A percentile compares a stretch with the other conserved stretches of the same genome.
These are phyloP conservation scores for Eimeria maxima DNA, from an alignment of 169 alveolate genomes.

Conservation along the genomic window DNA sequence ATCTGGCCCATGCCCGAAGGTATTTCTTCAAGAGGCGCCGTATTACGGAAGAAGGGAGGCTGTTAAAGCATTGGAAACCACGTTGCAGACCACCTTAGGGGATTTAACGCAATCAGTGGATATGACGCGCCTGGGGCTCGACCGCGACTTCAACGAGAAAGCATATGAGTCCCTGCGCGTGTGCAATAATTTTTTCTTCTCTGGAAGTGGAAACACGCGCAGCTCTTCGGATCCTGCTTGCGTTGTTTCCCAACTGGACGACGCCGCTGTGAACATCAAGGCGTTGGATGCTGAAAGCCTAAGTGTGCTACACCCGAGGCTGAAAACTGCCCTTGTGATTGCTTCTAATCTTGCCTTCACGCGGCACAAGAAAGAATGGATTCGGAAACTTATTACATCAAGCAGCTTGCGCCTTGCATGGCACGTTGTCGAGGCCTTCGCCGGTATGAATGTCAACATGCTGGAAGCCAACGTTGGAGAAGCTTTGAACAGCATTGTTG, in stretches of 20 bases:
- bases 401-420: conserved; percentile 50
- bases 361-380: conserved; percentile 33
- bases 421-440: conserved; percentile 67
- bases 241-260: conserved; percentile 65
- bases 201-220: conserved; percentile 36
- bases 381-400: conserved; percentile 37
- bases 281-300: conserved; percentile 20
- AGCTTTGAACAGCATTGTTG: conserved; percentile 28
- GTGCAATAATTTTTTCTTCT: conserved; percentile 43
- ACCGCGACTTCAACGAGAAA: conserved; percentile 20
- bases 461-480: conserved; percentile 73
- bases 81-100: neutral
- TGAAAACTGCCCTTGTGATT: conserved; percentile 4
- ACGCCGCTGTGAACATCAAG: conserved; percentile 6
- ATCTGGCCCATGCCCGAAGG: conserved; percentile 47
- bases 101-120: conserved; percentile 26
- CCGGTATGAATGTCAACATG: conserved; percentile 58
- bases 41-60: conserved; percentile 50
- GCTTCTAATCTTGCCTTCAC: conserved; percentile 29
- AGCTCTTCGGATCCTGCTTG: conserved; percentile 54
- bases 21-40: neutral
- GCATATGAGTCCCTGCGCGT: conserved; percentile 26
- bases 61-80: neutral
- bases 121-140: conserved; percentile 51
- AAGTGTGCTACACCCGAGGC: conserved; percentile 42